A percentile compares a stretch with the other conserved stretches of the same genome.
Evolutionary conservation across 1,284 basidiomycete species (phyloP).

Genomic region (Leccinum angustisporum): DNA sequence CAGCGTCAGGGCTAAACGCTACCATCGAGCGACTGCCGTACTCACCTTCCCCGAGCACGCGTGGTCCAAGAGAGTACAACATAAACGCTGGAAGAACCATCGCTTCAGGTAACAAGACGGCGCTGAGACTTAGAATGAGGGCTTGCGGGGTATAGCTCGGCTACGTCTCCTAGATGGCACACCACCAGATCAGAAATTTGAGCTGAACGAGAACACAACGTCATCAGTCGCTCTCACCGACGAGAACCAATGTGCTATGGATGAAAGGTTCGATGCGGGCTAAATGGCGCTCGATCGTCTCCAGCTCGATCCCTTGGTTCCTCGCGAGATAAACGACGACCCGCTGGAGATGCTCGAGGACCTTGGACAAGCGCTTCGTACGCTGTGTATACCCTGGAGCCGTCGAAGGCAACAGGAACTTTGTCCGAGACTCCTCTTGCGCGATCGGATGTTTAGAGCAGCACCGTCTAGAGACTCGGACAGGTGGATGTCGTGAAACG

Average conservation of each 20-base stretch:
- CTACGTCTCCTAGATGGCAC: conserved; percentile 14
- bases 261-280: conserved; percentile 1
- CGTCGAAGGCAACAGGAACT: conserved; percentile 10
- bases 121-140: conserved; percentile 10
- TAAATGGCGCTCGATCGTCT: conserved; percentile 7
- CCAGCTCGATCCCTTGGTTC: neutral
- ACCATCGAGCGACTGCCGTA: neutral
- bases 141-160: conserved; percentile 20
- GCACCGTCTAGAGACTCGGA: neutral
- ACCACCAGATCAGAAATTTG: neutral
- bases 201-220: neutral
- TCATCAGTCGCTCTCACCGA: conserved; percentile 9
- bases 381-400: conserved; percentile 14
- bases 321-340: conserved; percentile 4
- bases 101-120: conserved; percentile 13
- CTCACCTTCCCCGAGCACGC: conserved; percentile 13
- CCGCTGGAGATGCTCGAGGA: conserved; percentile 1
- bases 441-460: neutral
- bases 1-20: neutral
- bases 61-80: conserved; percentile 19
- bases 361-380: neutral
- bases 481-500: conserved; percentile 1
- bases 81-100: conserved; percentile 13
- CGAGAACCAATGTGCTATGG: conserved; percentile 5
- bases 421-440: conserved; percentile 7